phyloP scores from a whole-genome alignment of 768 basidiomycete species.

The Lactarius vividus region DNA sequence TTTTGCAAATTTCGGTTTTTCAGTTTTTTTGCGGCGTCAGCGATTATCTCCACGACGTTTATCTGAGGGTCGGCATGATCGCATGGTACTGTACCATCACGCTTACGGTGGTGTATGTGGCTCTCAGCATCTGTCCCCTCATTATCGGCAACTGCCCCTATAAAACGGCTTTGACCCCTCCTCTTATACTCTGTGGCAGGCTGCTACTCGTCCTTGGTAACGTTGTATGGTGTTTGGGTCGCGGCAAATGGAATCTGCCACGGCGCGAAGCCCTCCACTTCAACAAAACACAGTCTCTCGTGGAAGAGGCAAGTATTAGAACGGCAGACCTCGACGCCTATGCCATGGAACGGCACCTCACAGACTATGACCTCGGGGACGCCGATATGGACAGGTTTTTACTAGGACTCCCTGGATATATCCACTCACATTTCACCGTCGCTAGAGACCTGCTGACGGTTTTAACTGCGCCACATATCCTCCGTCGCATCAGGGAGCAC shows the following conservation, averaged over 20 bases:
- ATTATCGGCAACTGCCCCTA: conserved; percentile 12
- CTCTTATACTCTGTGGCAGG: not conserved
- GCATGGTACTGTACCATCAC: not conserved
- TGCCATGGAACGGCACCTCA: conserved; percentile 13
- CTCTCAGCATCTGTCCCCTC: conserved; percentile 17
- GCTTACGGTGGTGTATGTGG: not conserved
- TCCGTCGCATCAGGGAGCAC: conserved; percentile 6
- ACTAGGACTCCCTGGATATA: conserved; percentile 13
- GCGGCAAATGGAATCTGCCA: no score
- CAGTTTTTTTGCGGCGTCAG: conserved; percentile 17
- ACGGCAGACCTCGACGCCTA: conserved; percentile 1
- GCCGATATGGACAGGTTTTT: conserved; percentile 16
- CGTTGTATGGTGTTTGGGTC: no score
- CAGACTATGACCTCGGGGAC: conserved; percentile 7
- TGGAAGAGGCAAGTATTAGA: not conserved
- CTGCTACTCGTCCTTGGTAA: not conserved
- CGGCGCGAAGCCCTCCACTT: not conserved
- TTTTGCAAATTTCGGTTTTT: conserved; percentile 18
- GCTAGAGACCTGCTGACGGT: not conserved
- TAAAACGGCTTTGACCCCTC: conserved; percentile 17
- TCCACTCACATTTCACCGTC: not conserved
- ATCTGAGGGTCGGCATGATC: not conserved
- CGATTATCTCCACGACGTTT: not conserved
- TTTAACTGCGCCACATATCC: not conserved
- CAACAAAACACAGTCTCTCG: not conserved